Percentiles rank a stretch among this genome's conserved stretches.
phyloP scores from a whole-genome alignment of 2,329 filamentous ascomycete species.

The Fusarium decemcellulare region DNA sequence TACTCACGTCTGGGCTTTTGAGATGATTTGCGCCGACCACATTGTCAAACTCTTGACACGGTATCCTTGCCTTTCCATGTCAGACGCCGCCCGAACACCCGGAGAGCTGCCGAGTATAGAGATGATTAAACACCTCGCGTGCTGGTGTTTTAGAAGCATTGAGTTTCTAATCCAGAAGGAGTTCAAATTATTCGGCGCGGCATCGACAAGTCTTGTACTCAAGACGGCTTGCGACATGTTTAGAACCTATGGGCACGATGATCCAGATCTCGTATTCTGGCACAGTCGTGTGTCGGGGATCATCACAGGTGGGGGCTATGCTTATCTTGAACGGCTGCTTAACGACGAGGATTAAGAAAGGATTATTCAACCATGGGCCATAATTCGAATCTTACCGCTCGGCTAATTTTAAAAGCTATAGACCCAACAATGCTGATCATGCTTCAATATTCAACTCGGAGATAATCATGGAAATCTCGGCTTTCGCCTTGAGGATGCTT shows the following conservation, averaged over 20 bases:
- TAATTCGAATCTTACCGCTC: too few relatives aligned
- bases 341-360: not conserved
- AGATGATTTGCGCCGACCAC: constrained; percentile 52
- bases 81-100: too few relatives aligned
- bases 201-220: constrained; percentile 52
- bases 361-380: too few relatives aligned
- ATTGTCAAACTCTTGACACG: constrained; percentile 20
- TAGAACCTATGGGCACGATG: not conserved
- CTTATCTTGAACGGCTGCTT: not conserved
- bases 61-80: constrained; percentile 5
- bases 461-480: too few relatives aligned
- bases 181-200: constrained; percentile 56
- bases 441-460: too few relatives aligned
- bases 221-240: constrained; percentile 29
- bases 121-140: constrained; percentile 34
- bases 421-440: too few relatives aligned
- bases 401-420: too few relatives aligned
- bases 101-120: not conserved
- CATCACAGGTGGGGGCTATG: constrained; percentile 10
- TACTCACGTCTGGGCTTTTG: constrained; percentile 56
- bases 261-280: not conserved
- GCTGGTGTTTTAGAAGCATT: constrained; percentile 51
- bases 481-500: too few relatives aligned
- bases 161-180: constrained; percentile 55
- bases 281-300: not conserved